Conservation (phyloP, 192 early-diverging fungal genomes). For the Gonapodya sp. region DNA sequence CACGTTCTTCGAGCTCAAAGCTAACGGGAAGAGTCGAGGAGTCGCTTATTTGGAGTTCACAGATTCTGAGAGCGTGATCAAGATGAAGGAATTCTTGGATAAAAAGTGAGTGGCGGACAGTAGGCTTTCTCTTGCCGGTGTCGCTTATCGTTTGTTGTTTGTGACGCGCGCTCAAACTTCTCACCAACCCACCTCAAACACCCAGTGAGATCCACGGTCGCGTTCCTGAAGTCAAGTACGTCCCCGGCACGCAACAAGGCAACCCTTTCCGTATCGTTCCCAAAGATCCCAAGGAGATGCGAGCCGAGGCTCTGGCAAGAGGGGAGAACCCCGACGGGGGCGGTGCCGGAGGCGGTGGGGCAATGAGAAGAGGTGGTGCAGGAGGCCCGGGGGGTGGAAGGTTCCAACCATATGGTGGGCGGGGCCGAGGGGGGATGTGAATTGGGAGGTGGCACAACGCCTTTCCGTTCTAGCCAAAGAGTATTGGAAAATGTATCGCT, state of each 20-base stretch:
- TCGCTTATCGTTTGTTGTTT: too few species aligned
- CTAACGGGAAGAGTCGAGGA: background rate
- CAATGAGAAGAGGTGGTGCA: background rate
- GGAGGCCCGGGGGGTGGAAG: background rate
- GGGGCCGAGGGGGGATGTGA: background rate
- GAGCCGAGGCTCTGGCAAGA: slow-evolving; percentile 15
- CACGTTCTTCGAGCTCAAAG: slow-evolving; percentile 11
- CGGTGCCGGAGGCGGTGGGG: slow-evolving; percentile 1
- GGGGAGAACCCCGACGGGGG: background rate
- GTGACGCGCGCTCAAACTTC: too few species aligned
- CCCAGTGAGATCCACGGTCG: slow-evolving; percentile 22
- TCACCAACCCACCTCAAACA: too few species aligned
- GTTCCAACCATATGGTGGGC: background rate
- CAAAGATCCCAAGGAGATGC: slow-evolving; percentile 23
- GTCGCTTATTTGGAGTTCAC: slow-evolving; percentile 1
- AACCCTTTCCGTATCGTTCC: slow-evolving; percentile 25
- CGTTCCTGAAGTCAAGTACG: slow-evolving; percentile 19
- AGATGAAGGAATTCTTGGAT: slow-evolving; percentile 9
- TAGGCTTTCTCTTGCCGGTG: background rate
- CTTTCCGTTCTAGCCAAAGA: too few species aligned
- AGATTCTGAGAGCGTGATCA: background rate
- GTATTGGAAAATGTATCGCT: too few species aligned
- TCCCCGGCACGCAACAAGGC: slow-evolving; percentile 6
- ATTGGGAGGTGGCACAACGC: background rate
- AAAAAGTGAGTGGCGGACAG: background rate